Percentiles rank a stretch among this genome's conserved stretches.
These are phyloP conservation scores for Hirsutella minnesotensis DNA, from an alignment of 2,329 filamentous ascomycete genomes.

Conservation along the genomic window DNA sequence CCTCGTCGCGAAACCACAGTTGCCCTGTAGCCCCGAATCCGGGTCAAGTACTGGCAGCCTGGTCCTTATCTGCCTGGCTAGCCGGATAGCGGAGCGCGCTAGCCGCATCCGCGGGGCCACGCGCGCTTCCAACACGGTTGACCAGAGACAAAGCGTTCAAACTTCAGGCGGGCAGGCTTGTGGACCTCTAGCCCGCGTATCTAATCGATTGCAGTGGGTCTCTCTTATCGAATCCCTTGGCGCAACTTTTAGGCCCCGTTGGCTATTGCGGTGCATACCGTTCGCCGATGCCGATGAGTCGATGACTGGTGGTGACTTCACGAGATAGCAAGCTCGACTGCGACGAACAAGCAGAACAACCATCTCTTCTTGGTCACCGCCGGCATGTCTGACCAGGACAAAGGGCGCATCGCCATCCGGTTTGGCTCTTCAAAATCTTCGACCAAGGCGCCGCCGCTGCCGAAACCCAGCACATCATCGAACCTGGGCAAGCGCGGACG, in stretches of 20 bases:
- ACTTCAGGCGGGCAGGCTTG: neutral
- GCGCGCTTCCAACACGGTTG: no score
- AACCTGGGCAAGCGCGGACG: conserved; percentile 37
- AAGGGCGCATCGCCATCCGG: conserved; percentile 36
- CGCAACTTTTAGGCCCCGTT: no score
- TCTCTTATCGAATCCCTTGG: neutral
- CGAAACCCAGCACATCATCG: conserved; percentile 25
- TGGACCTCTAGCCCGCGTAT: neutral
- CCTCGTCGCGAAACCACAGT: no score
- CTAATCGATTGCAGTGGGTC: conserved; percentile 2
- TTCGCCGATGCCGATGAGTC: no score
- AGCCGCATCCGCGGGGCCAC: no score
- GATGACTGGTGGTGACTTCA: neutral
- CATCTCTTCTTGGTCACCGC: neutral
- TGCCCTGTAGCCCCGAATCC: no score
- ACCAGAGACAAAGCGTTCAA: no score
- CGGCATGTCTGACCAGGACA: conserved; percentile 25
- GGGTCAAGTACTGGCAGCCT: no score
- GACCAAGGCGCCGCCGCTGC: conserved; percentile 11
- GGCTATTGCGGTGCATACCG: no score
- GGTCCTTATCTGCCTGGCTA: no score
- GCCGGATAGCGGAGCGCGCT: no score
- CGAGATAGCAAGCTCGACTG: neutral
- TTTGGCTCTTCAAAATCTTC: conserved; percentile 22
- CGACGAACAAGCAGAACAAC: neutral